These are phyloP conservation scores for Papilionanthe hybrid DNA, from an alignment of 116 monocot genomes.

Conservation along the genomic window DNA sequence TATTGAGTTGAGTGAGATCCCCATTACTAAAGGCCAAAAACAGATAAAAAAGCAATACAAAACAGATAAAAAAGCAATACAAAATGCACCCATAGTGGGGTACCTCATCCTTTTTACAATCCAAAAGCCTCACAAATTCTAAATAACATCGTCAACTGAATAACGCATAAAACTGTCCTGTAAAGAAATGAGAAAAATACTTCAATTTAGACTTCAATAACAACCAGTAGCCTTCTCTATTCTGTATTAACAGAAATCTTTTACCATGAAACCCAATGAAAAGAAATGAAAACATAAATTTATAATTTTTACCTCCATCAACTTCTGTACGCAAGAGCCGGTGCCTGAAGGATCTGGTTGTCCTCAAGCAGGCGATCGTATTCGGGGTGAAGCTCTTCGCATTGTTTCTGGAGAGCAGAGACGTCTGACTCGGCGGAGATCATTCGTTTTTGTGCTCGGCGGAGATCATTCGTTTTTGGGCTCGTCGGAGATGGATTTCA, in stretches of 20 bases:
- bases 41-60: no score
- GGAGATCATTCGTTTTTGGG: no score
- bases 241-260: background rate
- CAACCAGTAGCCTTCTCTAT: no score
- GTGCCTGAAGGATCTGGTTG: conserved; percentile 61
- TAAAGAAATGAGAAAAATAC: no score
- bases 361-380: conserved; percentile 61
- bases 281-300: background rate
- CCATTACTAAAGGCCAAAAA: no score
- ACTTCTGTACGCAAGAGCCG: conserved; percentile 25
- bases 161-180: no score
- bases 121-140: background rate
- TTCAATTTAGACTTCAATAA: no score
- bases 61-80: no score
- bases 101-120: no score
- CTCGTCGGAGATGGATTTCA: conserved; percentile 28
- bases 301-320: conserved; percentile 4
- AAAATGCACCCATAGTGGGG: no score
- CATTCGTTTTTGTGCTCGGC: conserved; percentile 27
- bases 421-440: conserved; percentile 50
- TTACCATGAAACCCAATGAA: background rate
- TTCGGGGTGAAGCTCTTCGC: conserved; percentile 55
- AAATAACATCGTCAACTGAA: no score
- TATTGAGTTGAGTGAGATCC: no score
- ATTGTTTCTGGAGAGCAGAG: conserved; percentile 49